Evolutionary conservation across 352 stramenopile genomes (phyloP), one percentile per base, ranked within the genome.

Genomic region (Phytophthora capsici): DNA sequence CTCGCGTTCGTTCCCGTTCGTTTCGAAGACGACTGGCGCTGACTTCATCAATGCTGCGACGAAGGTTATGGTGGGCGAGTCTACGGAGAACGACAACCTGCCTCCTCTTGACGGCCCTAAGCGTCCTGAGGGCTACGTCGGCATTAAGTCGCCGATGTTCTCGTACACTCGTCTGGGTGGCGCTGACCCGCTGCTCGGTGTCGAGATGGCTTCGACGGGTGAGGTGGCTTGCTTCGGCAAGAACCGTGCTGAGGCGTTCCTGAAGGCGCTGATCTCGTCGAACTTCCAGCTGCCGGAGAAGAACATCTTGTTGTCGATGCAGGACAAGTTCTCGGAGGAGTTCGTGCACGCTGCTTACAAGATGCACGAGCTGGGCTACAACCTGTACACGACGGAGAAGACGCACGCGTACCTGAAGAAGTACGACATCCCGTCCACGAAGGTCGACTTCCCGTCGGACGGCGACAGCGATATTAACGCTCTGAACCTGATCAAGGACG

Each of bases 11-110:
- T 99, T 99, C 86, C 98, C 98, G 34, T 99, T 99, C 85, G 97
- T 99, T 54, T 99, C 93, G 66, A 99, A 99, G 85, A 99, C 97
- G 16, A 95, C 99, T 57, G 93, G 98, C 66, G 77, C 95, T 52
- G 99, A 99, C 75, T 99, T 99, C 69, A 99, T 99, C 80, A 97
- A 95, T 55, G 79, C 99, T 44, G 97, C 98, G 20, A 99, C 96
- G 22, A 93, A 92, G 72, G 95, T 91, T 48, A 98, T 98, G 95
- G 77, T 98, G n/a, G 92, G 93, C 12, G 62, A 96, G 34, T 82
- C 84, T 23, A 89, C 93, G 32, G 91, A 97, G 63, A 94, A 96
- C 99, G 49, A 98, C 93, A 63, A 84, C 76, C 54, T 98, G 96
- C 78, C 97, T 98, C 71, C 98, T 69, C 75, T 99, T 54, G 69